Evolutionary conservation across 495 filamentous ascomycete genomes (phyloP).

Genomic region (Talaromyces nanjingensis): DNA sequence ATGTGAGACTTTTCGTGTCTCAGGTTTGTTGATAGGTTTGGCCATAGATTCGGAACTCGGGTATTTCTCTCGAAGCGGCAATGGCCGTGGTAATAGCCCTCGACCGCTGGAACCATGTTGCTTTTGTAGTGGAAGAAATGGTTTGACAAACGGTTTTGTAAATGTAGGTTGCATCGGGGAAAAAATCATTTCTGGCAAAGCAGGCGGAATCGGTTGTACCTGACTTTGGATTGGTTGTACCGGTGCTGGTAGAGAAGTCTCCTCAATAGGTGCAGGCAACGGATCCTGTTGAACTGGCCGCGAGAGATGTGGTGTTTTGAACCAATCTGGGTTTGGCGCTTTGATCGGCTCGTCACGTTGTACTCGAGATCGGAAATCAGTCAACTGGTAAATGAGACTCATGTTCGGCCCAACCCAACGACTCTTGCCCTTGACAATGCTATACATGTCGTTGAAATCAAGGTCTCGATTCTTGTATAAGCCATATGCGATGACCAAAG

Average conservation of each 20-base stretch:
- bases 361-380: conserved; percentile 62
- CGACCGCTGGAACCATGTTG: conserved; percentile 22
- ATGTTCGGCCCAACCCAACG: conserved; percentile 98
- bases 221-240: not conserved
- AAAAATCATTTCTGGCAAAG: not conserved
- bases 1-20: conserved; percentile 16
- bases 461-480: conserved; percentile 83
- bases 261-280: not conserved
- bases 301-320: conserved; percentile 28
- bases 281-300: conserved; percentile 8
- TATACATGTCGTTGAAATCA: conserved; percentile 89
- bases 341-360: conserved; percentile 37
- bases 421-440: conserved; percentile 81
- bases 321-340: conserved; percentile 30
- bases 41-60: conserved; percentile 19
- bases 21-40: conserved; percentile 7
- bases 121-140: not conserved
- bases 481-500: conserved; percentile 92
- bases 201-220: not conserved
- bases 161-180: conserved; percentile 16
- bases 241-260: not conserved
- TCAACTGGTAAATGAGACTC: conserved; percentile 94
- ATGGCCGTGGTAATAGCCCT: conserved; percentile 32
- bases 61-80: conserved; percentile 37
- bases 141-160: not conserved